phyloP scores from a whole-genome alignment of 179 eudicot genomes.

The Sideroxylon spinosum region DNA sequence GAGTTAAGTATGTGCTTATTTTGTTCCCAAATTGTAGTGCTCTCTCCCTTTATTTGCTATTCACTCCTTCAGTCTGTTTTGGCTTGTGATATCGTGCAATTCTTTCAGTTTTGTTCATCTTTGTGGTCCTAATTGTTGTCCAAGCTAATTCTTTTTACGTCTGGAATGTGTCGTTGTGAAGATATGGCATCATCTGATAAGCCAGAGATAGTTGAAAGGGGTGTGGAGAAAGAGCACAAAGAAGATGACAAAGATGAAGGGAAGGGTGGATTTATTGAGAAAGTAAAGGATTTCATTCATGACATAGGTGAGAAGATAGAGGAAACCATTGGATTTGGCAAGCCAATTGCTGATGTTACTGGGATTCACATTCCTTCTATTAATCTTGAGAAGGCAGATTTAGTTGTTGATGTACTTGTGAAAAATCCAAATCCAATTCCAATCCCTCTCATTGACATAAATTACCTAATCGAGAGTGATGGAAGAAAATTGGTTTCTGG shows the following conservation, averaged over 20 bases:
- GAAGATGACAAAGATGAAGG: constrained; percentile 47
- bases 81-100: neutral
- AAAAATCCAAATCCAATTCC: constrained; percentile 87
- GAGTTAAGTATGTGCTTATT: neutral
- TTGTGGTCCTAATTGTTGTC: neutral
- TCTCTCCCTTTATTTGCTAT: neutral
- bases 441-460: constrained; percentile 84
- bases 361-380: constrained; percentile 70
- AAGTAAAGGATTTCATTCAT: constrained; percentile 70
- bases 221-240: constrained; percentile 31
- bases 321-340: constrained; percentile 75
- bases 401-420: constrained; percentile 77
- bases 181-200: constrained; percentile 73
- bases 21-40: neutral
- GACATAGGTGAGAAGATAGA: constrained; percentile 93
- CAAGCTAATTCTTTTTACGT: neutral
- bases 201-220: constrained; percentile 58
- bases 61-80: neutral
- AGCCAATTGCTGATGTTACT: constrained; percentile 82
- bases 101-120: neutral
- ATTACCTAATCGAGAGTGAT: constrained; percentile 79
- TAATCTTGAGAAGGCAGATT: constrained; percentile 61
- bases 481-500: constrained; percentile 87
- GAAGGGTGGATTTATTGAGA: constrained; percentile 60
- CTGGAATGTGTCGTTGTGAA: neutral